Evolutionary conservation across 495 filamentous ascomycete genomes (phyloP).

Genomic region (Penicillium cinerascens): DNA sequence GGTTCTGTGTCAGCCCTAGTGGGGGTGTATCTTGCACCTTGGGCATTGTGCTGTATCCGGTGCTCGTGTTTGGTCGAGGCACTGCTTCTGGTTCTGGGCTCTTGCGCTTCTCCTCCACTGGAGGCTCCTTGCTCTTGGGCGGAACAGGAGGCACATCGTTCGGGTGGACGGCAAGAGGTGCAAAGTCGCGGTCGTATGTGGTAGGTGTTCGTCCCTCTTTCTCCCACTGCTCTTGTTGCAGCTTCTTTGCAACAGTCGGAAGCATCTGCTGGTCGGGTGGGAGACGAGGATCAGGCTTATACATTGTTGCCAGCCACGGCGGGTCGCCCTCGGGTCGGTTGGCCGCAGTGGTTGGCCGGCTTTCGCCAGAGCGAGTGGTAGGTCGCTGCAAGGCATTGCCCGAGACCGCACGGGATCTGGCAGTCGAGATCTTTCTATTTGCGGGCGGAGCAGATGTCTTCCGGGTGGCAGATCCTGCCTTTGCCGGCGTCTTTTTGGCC

Average conservation of each 20-base stretch:
- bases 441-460: slow-evolving; percentile 42
- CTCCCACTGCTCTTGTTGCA: slow-evolving; percentile 95
- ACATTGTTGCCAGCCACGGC: slow-evolving; percentile 92
- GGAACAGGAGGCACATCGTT: slow-evolving; percentile 30
- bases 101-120: slow-evolving; percentile 28
- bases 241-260: slow-evolving; percentile 84
- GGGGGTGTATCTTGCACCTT: slow-evolving; percentile 45
- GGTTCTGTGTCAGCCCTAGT: slow-evolving; percentile 28
- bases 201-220: slow-evolving; percentile 79
- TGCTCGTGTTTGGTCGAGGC: slow-evolving; percentile 38
- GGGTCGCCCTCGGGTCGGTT: slow-evolving; percentile 90
- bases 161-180: slow-evolving; percentile 62
- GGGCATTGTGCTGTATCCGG: slow-evolving; percentile 53
- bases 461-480: slow-evolving; percentile 37
- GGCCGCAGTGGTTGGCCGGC: slow-evolving; percentile 53
- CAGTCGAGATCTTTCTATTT: slow-evolving; percentile 34
- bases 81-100: slow-evolving; percentile 31
- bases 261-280: slow-evolving; percentile 94
- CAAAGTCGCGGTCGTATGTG: slow-evolving; percentile 79
- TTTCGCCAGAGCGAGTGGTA: slow-evolving; percentile 60
- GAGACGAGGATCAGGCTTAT: slow-evolving; percentile 90
- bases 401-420: slow-evolving; percentile 36
- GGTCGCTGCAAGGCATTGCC: slow-evolving; percentile 50
- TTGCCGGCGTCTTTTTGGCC: slow-evolving; percentile 40
- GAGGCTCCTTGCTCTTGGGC: slow-evolving; percentile 16